Conservation (phyloP, 352 stramenopile genomes). For the Globisporangium parvum region DNA sequence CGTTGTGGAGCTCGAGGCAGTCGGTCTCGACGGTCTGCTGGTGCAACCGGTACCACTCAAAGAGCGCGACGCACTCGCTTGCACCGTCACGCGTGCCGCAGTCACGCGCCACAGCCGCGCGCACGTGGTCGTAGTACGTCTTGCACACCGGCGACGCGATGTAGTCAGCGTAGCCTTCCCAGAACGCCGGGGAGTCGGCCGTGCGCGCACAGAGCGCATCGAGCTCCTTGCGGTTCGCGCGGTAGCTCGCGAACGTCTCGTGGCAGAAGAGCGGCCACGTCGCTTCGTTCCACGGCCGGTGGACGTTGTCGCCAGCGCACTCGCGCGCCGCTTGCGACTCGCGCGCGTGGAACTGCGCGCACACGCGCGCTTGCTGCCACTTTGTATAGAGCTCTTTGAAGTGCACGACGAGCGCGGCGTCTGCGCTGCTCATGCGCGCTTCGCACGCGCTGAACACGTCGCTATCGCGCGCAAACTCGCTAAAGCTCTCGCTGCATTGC, state of each 20-base stretch:
- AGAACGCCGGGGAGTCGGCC: conserved; percentile 42
- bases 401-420: conserved; percentile 1
- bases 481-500: conserved; percentile 43
- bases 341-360: conserved; percentile 40
- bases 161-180: conserved; percentile 55
- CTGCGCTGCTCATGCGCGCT: conserved; percentile 7
- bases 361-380: conserved; percentile 45
- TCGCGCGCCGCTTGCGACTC: conserved; percentile 38
- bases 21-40: conserved; percentile 35
- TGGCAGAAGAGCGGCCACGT: conserved; percentile 53
- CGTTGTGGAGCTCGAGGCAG: conserved; percentile 34
- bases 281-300: conserved; percentile 38
- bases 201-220: conserved; percentile 39
- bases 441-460: conserved; percentile 35
- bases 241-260: conserved; percentile 51
- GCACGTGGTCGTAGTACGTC: conserved; percentile 49
- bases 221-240: conserved; percentile 29
- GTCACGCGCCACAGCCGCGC: conserved; percentile 18
- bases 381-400: conserved; percentile 38
- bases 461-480: conserved; percentile 40
- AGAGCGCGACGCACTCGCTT: conserved; percentile 27
- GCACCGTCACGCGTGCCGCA: conserved; percentile 18
- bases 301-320: conserved; percentile 32
- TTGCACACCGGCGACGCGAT: conserved; percentile 46
- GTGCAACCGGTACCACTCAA: conserved; percentile 45